Percentiles rank a stretch among this genome's conserved stretches.
These are phyloP conservation scores for Bidens hawaiensis DNA, from an alignment of 140 eudicot species.

Conservation along the genomic window DNA sequence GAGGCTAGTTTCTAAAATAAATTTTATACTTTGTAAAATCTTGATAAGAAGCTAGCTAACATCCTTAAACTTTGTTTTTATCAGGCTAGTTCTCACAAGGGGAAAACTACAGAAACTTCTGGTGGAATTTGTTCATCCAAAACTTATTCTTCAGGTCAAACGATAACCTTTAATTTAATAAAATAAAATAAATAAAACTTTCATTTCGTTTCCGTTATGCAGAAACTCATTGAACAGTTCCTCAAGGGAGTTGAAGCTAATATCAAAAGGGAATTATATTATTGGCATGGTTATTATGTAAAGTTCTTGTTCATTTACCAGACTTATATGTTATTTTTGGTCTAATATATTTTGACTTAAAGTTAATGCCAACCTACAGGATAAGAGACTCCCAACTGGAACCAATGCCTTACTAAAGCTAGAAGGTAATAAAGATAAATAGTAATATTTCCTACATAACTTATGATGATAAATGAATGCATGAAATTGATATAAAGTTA, in stretches of 20 bases:
- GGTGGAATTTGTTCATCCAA: constrained; percentile 75
- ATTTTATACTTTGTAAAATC: neutral
- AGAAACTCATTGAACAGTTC: constrained; percentile 75
- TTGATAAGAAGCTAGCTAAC: neutral
- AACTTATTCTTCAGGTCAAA: constrained; percentile 67
- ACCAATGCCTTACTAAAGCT: constrained; percentile 61
- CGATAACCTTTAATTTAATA: neutral
- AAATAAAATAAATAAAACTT: too few species aligned
- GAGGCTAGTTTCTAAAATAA: constrained; percentile 29
- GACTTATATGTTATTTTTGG: neutral
- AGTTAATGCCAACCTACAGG: constrained; percentile 35
- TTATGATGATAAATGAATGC: constrained; percentile 9
- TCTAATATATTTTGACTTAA: neutral
- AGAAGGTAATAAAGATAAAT: constrained; percentile 45
- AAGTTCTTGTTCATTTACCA: constrained; percentile 10
- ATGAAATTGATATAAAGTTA: neutral
- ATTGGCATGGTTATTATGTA: constrained; percentile 84
- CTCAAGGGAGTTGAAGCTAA: constrained; percentile 50
- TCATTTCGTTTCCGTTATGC: constrained; percentile 21
- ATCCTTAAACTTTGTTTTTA: neutral
- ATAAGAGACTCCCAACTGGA: constrained; percentile 69
- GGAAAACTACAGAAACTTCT: constrained; percentile 72
- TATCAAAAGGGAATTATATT: constrained; percentile 58
- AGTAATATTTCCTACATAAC: neutral
- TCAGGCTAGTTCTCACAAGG: constrained; percentile 49